Conservation (phyloP, 2,329 filamentous ascomycete species). For the Penicillium sp. region DNA sequence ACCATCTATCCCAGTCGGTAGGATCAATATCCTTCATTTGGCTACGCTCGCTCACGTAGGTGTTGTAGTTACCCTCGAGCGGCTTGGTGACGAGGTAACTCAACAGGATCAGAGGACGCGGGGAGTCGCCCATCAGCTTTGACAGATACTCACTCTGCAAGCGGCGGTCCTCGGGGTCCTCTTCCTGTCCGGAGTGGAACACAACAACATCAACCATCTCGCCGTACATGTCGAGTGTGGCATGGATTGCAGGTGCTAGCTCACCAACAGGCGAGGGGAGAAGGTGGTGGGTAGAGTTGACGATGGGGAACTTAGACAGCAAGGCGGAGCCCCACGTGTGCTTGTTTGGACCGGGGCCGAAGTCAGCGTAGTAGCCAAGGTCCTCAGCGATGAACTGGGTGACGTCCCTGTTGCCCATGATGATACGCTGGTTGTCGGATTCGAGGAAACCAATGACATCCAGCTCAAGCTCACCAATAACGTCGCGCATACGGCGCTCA, state of each 20-base stretch:
- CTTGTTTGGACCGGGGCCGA: conserved; percentile 95
- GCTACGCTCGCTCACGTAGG: conserved; percentile 75
- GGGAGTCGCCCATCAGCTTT: conserved; percentile 78
- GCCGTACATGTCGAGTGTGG: conserved; percentile 92
- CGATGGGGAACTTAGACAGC: conserved; percentile 93
- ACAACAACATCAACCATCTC: conserved; percentile 90
- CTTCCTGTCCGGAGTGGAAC: conserved; percentile 97
- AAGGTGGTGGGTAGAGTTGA: conserved; percentile 95
- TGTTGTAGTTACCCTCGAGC: conserved; percentile 92
- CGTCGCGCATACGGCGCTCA: conserved; percentile 86
- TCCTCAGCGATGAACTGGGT: conserved; percentile 95
- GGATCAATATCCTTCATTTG: conserved; percentile 96
- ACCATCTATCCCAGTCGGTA: conserved; percentile 95
- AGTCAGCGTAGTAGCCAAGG: conserved; percentile 97
- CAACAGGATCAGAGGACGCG: conserved; percentile 78
- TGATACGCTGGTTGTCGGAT: conserved; percentile 91
- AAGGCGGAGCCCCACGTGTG: conserved; percentile 96
- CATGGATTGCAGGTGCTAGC: conserved; percentile 91
- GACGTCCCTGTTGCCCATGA: conserved; percentile 97
- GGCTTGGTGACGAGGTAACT: conserved; percentile 92
- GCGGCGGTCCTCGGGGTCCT: conserved; percentile 86
- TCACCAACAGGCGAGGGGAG: conserved; percentile 92
- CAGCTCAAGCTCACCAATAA: conserved; percentile 91
- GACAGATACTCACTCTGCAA: conserved; percentile 84
- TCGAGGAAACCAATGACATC: conserved; percentile 95